These are phyloP conservation scores for Tricholoma terreum DNA, from an alignment of 768 basidiomycete species.

Conservation along the genomic window DNA sequence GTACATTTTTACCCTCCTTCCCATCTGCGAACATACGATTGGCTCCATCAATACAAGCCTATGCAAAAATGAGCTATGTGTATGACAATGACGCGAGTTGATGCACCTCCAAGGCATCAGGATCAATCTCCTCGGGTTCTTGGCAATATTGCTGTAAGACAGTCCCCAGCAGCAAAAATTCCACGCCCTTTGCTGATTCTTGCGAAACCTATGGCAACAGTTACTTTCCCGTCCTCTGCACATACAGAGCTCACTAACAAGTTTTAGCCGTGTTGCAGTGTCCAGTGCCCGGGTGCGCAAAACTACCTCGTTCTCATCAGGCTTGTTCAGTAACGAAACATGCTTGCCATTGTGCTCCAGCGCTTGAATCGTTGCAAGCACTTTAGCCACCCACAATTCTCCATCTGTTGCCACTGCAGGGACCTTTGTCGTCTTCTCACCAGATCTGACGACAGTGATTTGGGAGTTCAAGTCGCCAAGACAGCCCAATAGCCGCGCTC, in stretches of 20 bases:
- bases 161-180: constrained; percentile 67
- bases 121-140: constrained; percentile 47
- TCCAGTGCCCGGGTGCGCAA: constrained; percentile 45
- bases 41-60: constrained; percentile 64
- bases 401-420: constrained; percentile 67
- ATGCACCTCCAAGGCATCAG: constrained; percentile 61
- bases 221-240: not conserved
- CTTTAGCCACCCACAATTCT: constrained; percentile 74
- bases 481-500: constrained; percentile 66
- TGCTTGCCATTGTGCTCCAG: constrained; percentile 73
- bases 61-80: constrained; percentile 3
- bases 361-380: constrained; percentile 49
- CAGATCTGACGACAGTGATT: constrained; percentile 47
- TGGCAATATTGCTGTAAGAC: constrained; percentile 72
- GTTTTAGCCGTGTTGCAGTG: constrained; percentile 37
- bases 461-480: constrained; percentile 72
- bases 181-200: constrained; percentile 64
- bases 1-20: constrained; percentile 39
- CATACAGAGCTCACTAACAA: constrained; percentile 30
- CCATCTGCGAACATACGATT: constrained; percentile 46
- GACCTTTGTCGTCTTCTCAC: constrained; percentile 52
- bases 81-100: not conserved
- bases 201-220: constrained; percentile 30
- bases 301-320: constrained; percentile 53
- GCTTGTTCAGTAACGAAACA: constrained; percentile 45